A percentile compares a stretch with the other conserved stretches of the same genome.
phyloP scores from a whole-genome alignment of 1,139 yeast species.

The Taphrina pruni region DNA sequence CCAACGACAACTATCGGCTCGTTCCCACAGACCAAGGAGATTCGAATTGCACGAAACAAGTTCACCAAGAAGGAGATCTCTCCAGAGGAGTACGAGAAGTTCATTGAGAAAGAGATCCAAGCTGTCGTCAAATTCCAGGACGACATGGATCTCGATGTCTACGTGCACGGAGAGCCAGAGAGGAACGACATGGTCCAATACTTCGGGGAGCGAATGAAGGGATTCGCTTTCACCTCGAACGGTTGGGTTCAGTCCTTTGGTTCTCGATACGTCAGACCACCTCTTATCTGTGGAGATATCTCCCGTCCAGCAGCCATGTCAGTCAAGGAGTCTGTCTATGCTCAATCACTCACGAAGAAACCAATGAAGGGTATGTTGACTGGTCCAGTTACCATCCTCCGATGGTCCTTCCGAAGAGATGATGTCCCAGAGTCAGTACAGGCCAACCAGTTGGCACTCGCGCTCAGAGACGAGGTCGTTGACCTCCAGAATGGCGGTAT shows the following conservation, averaged over 20 bases:
- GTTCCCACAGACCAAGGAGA: constrained; percentile 99
- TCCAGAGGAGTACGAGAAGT: constrained; percentile 91
- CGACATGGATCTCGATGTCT: constrained; percentile 95
- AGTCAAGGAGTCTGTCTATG: constrained; percentile 98
- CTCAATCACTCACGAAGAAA: constrained; percentile 92
- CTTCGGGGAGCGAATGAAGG: constrained; percentile 98
- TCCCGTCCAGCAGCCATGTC: constrained; percentile 99
- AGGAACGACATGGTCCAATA: constrained; percentile 99
- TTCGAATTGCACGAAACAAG: constrained; percentile 97
- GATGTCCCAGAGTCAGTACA: constrained; percentile 93
- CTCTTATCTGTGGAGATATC: constrained; percentile 97
- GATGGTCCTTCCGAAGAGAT: constrained; percentile 99
- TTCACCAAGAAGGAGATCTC: constrained; percentile 94
- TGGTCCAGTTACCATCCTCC: constrained; percentile 98
- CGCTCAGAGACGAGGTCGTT: constrained; percentile 96
- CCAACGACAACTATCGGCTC: constrained; percentile 99
- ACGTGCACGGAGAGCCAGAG: constrained; percentile 99
- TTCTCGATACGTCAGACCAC: constrained; percentile 99
- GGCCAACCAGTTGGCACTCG: constrained; percentile 96
- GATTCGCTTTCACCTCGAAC: constrained; percentile 96
- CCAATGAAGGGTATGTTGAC: constrained; percentile 99
- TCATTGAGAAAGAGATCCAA: constrained; percentile 95
- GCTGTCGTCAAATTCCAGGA: constrained; percentile 98
- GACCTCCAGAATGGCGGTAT: constrained; percentile 99
- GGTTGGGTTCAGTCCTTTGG: constrained; percentile 99